Evolutionary conservation across 345 rosid species (phyloP), one percentile per base, ranked within the genome.

Genomic region (Citrus unshiu): DNA sequence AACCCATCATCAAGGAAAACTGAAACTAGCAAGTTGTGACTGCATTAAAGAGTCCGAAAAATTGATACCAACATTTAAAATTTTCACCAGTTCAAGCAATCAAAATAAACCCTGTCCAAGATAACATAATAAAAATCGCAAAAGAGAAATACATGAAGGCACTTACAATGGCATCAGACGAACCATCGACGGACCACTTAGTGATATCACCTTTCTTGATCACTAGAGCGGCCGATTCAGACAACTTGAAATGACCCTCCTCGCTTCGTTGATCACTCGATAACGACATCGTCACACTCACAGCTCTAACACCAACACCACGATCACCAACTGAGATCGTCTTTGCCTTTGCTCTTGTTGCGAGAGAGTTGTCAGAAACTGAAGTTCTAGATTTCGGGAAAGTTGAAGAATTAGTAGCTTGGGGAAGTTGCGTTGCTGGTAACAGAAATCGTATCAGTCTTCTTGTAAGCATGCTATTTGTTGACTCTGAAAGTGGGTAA

Each of bases 201-300:
- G 98, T 92, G 88, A 95, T 91, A 63, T 95, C 98, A 0, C 98
- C 98, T 69, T 91, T 89, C 58, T 81, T 82, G 82, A 95, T 91
- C 70, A 88, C 85, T 68, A 95, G 92, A 34, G 86, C 58, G 35
- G 73, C 74, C 9, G 93, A 76, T 29, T 88, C 80, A 19, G 97
- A 89, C 83, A 93, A 70, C n/a, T 74, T 77, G 87, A 91, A 90
- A 40, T 59, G 82, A 62, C 77, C 79, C 58, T 73, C 81, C 37
- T 51, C 79, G 37, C 51, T 68, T 27, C 74, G 79, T 49, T 69
- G 68, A 6, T 64, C 73, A 35, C 81, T 68, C 5, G 64, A 80
- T 49, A 80, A 70, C 68, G 92, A 87, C 93, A 91, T 91, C 61
- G 73, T 82, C 66, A 82, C 70, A 62, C 73, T 82, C 66, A 83